Conservation (phyloP, 345 rosid genomes). For the Populus simonii region DNA sequence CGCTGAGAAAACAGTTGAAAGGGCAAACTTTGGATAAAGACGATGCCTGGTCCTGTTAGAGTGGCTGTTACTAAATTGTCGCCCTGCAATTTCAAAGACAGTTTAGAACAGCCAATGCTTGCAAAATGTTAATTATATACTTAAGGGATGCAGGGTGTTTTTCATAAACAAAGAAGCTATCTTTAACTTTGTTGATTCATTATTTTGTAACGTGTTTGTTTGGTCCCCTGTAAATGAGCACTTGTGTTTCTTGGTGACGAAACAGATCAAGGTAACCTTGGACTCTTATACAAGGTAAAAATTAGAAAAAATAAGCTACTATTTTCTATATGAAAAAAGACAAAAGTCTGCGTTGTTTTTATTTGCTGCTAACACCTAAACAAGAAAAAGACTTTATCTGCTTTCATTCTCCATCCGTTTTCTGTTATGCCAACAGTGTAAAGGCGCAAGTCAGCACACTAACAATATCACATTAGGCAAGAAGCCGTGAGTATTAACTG, state of each 20-base stretch:
- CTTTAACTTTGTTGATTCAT: neutral
- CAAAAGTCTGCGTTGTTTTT: neutral
- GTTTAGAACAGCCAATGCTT: neutral
- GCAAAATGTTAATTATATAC: neutral
- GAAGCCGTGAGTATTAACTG: neutral
- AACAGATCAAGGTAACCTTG: neutral
- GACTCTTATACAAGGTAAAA: neutral
- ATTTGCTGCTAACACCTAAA: neutral
- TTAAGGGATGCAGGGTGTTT: neutral
- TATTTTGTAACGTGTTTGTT: neutral
- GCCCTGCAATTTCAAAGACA: conserved; percentile 52
- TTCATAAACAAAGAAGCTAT: neutral
- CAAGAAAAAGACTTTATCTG: neutral
- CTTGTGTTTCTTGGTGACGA: neutral
- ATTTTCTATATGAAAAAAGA: neutral
- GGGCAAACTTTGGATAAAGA: conserved; percentile 94
- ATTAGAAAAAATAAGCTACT: neutral
- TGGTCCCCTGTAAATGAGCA: neutral
- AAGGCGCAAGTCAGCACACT: neutral
- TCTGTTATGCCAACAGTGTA: neutral
- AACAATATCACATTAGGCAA: neutral
- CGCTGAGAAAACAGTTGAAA: conserved; percentile 86
- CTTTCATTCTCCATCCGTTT: neutral
- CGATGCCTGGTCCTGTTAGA: conserved; percentile 95
- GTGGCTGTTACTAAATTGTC: conserved; percentile 80